phyloP scores from a whole-genome alignment of 1,284 basidiomycete genomes.

The Testicularia cyperi region DNA sequence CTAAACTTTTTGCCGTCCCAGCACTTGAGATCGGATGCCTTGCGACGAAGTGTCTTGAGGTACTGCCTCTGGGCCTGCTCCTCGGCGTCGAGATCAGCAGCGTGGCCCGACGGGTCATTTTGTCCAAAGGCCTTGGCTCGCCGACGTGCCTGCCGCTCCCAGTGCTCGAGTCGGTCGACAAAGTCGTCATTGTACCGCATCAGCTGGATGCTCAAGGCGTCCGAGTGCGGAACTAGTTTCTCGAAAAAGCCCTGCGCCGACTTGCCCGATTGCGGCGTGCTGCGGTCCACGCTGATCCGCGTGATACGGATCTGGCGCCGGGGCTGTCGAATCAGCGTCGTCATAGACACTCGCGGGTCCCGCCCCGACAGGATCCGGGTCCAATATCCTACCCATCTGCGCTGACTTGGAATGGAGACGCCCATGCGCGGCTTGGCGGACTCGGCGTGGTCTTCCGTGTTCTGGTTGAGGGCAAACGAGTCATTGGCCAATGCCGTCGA shows the following conservation, averaged over 20 bases:
- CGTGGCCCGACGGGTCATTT: conserved; percentile 31
- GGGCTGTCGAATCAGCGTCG: conserved; percentile 8
- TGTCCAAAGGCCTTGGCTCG: conserved; percentile 36
- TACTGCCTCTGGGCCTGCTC: conserved; percentile 17
- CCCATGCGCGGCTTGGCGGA: conserved; percentile 33
- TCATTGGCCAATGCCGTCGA: conserved; percentile 5
- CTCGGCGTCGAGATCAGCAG: conserved; percentile 26
- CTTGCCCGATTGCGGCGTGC: not conserved
- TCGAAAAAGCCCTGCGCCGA: conserved; percentile 3
- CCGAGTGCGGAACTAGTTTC: conserved; percentile 30
- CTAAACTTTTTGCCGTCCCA: conserved; percentile 31
- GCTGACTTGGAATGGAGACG: conserved; percentile 45
- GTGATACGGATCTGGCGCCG: conserved; percentile 38
- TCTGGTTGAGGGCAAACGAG: conserved; percentile 20
- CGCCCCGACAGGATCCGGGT: conserved; percentile 33
- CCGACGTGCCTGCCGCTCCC: conserved; percentile 43
- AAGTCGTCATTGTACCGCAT: conserved; percentile 37
- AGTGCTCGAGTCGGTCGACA: conserved; percentile 36
- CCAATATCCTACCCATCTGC: conserved; percentile 51
- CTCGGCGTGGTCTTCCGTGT: conserved; percentile 26
- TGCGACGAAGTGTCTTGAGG: conserved; percentile 23
- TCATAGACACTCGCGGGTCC: conserved; percentile 36
- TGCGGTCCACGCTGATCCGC: conserved; percentile 31
- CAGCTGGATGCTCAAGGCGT: conserved; percentile 37
- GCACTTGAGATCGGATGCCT: conserved; percentile 18